Conservation (phyloP, 495 filamentous ascomycete genomes). For the Trichocladium uniseriatum region DNA sequence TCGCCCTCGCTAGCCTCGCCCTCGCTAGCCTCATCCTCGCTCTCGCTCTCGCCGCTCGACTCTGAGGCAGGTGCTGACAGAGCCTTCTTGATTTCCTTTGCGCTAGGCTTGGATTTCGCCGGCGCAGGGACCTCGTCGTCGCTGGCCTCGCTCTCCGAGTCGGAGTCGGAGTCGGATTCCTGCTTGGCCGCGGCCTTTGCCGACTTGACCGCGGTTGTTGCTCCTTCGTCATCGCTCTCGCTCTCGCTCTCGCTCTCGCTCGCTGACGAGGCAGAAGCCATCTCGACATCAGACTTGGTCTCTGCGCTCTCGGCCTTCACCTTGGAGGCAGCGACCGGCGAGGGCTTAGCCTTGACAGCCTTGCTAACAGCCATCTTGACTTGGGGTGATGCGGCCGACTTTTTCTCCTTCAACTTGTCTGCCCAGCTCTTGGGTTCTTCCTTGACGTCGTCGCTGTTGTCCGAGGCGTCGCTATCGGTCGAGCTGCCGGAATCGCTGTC, state of each 20-base stretch:
- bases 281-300: not conserved
- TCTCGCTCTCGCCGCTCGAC: too few species aligned
- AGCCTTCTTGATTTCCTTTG: constrained; percentile 1
- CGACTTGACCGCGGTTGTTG: constrained; percentile 7
- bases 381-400: not conserved
- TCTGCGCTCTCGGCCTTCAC: constrained; percentile 3
- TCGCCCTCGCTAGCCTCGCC: too few species aligned
- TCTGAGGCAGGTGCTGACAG: constrained; percentile 10
- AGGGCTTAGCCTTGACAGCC: not conserved
- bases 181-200: too few species aligned
- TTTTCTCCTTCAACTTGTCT: constrained; percentile 4
- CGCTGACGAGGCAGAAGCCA: constrained; percentile 5
- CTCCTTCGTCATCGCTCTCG: constrained; percentile 11
- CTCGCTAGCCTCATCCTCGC: too few species aligned
- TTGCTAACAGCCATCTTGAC: not conserved
- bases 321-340: not conserved
- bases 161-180: constrained; percentile 17
- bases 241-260: constrained; percentile 25
- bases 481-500: constrained; percentile 14
- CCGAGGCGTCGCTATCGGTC: constrained; percentile 15
- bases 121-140: constrained; percentile 8
- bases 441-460: not conserved
- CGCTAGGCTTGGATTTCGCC: not conserved
- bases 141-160: constrained; percentile 15
- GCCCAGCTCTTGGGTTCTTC: not conserved